Base-by-base conservation (phyloP, 352 stramenopile genomes). In the Phytophthora pini region DNA sequence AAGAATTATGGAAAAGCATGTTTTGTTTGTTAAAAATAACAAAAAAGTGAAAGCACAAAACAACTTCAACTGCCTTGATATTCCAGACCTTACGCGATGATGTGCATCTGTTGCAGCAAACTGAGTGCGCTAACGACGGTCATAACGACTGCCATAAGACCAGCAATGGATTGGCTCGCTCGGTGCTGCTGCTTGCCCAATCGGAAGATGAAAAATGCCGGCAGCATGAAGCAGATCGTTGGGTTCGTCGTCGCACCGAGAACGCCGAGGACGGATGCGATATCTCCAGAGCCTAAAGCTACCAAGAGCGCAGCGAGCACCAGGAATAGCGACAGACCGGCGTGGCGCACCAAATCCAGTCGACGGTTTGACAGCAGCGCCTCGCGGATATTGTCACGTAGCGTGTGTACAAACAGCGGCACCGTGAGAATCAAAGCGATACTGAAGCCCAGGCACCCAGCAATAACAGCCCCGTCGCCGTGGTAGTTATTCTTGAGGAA, bases 401-500 rank as follows among this genome's bases (percentile, higher is more conserved):
- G 72, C 5, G 87, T 94, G 72, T 95, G 84, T 11, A 97, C 70
- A 46, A 95, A 97, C 3, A 97, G 72, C 48, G 89, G 87, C 10
- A 94, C 87, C 0, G 87, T 93, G 41, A 97, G 66, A 32, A 95
- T 89, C 24, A 97, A 70, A 27, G 86, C 87, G 60, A 94, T 70
- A 49, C 84, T 90, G 68, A 95, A 94, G 44, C 88, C 88, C 36
- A 95, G 70, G 61, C 73, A 87, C 9, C 87, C 89, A 2, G 78
- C 64, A 38, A 93, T 63, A 24, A 94, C 81, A 20, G 85, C 86
- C 17, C 71, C 77, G 53, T 95, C 84, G 11, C 80, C 57, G 48
- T 83, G 84, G 70, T 95, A 97, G 65, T 97, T 79, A 58, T 97
- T 97, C 61, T 89, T 87, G 51, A 97, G 72, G 38, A 97, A 97